phyloP scores from a whole-genome alignment of 306 rosid genomes.

The Arachis hypogaea region DNA sequence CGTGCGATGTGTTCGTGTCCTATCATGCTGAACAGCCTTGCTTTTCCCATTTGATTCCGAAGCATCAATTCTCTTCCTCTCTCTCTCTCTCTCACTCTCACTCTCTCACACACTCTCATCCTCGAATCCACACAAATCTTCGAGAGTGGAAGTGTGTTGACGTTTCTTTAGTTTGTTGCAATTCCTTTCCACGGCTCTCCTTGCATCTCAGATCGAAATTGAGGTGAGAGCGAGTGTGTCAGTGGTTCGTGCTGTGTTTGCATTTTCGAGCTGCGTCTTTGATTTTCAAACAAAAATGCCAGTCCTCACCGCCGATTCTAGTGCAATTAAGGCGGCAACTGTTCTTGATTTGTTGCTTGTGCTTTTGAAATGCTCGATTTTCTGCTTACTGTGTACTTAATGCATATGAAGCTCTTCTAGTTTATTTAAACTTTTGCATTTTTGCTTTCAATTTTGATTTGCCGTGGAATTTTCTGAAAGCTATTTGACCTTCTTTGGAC shows the following conservation, averaged over 20 bases:
- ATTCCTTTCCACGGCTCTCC: conserved; percentile 40
- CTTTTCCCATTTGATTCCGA: conserved; percentile 36
- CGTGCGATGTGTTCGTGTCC: conserved; percentile 45
- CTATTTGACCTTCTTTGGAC: not conserved
- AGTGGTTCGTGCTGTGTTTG: not conserved
- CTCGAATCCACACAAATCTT: conserved; percentile 57
- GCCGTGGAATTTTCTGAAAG: not conserved
- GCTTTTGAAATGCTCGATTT: conserved; percentile 40
- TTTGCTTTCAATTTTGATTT: not conserved
- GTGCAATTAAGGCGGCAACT: conserved; percentile 24
- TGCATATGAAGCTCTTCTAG: conserved; percentile 19
- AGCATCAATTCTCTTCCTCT: conserved; percentile 36
- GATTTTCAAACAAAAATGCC: conserved; percentile 23
- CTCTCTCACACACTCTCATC: conserved; percentile 37
- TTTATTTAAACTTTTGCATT: not conserved
- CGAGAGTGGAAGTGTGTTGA: not conserved
- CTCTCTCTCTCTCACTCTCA: conserved; percentile 11
- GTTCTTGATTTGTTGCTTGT: conserved; percentile 31
- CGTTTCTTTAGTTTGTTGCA: conserved; percentile 12
- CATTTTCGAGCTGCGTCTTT: conserved; percentile 30
- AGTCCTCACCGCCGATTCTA: not conserved
- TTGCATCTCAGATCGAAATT: conserved; percentile 67
- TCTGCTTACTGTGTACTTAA: conserved; percentile 7
- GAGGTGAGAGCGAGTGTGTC: conserved; percentile 22
- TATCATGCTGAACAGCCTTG: conserved; percentile 51